phyloP scores from a whole-genome alignment of 2,329 filamentous ascomycete species.

The Fusarium mundagurra region DNA sequence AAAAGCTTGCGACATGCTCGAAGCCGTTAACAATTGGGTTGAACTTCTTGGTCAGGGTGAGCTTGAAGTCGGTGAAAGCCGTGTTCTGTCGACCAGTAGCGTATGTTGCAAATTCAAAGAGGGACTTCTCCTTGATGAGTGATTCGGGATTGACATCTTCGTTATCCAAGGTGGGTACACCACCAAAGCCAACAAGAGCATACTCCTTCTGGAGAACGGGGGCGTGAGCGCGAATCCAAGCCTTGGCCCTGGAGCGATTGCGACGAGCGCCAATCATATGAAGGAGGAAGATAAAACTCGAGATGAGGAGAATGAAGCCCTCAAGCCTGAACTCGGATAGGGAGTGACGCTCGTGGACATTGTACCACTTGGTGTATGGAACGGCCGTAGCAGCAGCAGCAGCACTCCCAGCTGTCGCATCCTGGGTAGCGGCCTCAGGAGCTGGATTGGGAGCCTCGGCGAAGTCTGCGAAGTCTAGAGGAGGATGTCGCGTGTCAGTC shows the following conservation, averaged over 20 bases:
- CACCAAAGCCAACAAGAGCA: slow-evolving; percentile 83
- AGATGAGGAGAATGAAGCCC: slow-evolving; percentile 79
- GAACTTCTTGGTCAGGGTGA: slow-evolving; percentile 85
- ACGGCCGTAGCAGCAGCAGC: slow-evolving; percentile 58
- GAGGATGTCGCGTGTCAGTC: slow-evolving; percentile 41
- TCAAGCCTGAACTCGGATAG: slow-evolving; percentile 88
- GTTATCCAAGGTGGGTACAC: slow-evolving; percentile 60
- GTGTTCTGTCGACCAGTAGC: slow-evolving; percentile 92
- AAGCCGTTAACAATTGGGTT: slow-evolving; percentile 74
- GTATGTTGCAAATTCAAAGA: slow-evolving; percentile 88
- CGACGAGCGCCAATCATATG: slow-evolving; percentile 83
- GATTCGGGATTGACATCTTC: slow-evolving; percentile 49
- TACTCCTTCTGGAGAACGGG: slow-evolving; percentile 82
- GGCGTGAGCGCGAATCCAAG: slow-evolving; percentile 82
- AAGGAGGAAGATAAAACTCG: slow-evolving; percentile 77
- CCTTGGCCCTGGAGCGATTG: slow-evolving; percentile 82
- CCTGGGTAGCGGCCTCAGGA: slow-evolving; percentile 59
- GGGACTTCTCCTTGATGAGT: slow-evolving; percentile 84
- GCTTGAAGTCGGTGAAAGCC: slow-evolving; percentile 86
- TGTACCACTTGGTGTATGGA: slow-evolving; percentile 96
- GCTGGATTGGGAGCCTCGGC: slow-evolving; percentile 78
- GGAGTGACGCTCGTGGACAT: slow-evolving; percentile 89
- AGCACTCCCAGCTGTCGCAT: slow-evolving; percentile 57
- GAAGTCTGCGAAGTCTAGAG: slow-evolving; percentile 91
- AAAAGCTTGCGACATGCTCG: slow-evolving; percentile 76